A percentile compares a stretch with the other conserved stretches of the same genome.
These are phyloP conservation scores for Colletotrichum navitas DNA, from an alignment of 2,329 filamentous ascomycete genomes.

Conservation along the genomic window DNA sequence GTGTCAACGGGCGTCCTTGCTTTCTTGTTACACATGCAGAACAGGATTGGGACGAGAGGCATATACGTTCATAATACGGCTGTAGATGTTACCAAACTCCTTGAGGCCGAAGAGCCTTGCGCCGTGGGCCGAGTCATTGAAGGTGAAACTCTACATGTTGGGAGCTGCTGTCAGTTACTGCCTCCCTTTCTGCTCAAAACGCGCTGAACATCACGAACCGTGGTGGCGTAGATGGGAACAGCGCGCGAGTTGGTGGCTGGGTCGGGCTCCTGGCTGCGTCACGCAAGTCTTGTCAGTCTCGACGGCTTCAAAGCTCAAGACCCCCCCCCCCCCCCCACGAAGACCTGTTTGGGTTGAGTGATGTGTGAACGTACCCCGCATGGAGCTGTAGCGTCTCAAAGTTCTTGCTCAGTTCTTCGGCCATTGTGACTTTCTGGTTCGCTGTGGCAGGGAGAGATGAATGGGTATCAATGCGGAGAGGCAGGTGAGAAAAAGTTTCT, in stretches of 20 bases:
- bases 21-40: not conserved
- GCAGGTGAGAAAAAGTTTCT: not conserved
- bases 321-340: not conserved
- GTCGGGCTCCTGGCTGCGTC: conserved; percentile 80
- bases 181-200: not conserved
- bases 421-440: conserved; percentile 50
- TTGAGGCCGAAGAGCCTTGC: conserved; percentile 96
- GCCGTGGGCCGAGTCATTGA: conserved; percentile 96
- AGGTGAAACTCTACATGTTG: conserved; percentile 79
- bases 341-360: not conserved
- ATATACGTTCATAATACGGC: conserved; percentile 90
- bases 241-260: conserved; percentile 86
- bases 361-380: conserved; percentile 72
- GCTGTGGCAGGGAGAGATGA: conserved; percentile 47
- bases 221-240: conserved; percentile 95
- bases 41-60: not conserved
- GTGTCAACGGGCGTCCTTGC: not conserved
- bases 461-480: conserved; percentile 9
- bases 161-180: conserved; percentile 3
- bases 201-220: conserved; percentile 51
- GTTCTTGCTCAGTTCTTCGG: conserved; percentile 65
- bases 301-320: not conserved
- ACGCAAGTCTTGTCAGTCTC: conserved; percentile 26
- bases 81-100: conserved; percentile 98
- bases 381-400: conserved; percentile 91